Evolutionary conservation across 2,329 filamentous ascomycete genomes (phyloP).

Genomic region (Scolecobasidium constrictum): DNA sequence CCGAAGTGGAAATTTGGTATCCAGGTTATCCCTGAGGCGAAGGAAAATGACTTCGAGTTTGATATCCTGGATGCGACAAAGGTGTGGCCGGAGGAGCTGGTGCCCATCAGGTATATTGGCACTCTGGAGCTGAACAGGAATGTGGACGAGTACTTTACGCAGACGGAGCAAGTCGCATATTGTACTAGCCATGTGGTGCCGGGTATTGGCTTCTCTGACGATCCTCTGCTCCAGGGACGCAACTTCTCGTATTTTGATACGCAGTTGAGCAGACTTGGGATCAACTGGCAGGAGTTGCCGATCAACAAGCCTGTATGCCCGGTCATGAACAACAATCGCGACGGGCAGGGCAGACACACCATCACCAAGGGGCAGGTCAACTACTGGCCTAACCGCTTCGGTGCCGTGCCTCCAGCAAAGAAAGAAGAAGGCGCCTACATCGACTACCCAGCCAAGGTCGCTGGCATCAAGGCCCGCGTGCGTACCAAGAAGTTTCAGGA

Average conservation of each 20-base stretch:
- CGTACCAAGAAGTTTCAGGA: slow-evolving; percentile 66
- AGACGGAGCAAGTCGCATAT: slow-evolving; percentile 42
- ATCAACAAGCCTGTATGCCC: slow-evolving; percentile 28
- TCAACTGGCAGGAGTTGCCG: slow-evolving; percentile 42
- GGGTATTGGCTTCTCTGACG: slow-evolving; percentile 38
- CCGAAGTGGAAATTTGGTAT: slow-evolving; percentile 34
- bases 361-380: slow-evolving; percentile 65
- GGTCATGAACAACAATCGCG: slow-evolving; percentile 51
- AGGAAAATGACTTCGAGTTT: slow-evolving; percentile 38
- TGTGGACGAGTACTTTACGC: slow-evolving; percentile 40
- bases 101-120: slow-evolving; percentile 40
- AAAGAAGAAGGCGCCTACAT: slow-evolving; percentile 53
- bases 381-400: slow-evolving; percentile 69
- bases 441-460: slow-evolving; percentile 54
- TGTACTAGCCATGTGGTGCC: slow-evolving; percentile 41
- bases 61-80: slow-evolving; percentile 45
- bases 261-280: slow-evolving; percentile 40
- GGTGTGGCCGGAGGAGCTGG: slow-evolving; percentile 38
- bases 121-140: slow-evolving; percentile 43
- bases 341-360: slow-evolving; percentile 61
- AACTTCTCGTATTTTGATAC: slow-evolving; percentile 42
- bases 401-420: slow-evolving; percentile 50
- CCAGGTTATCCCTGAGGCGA: slow-evolving; percentile 37
- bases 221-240: slow-evolving; percentile 38
- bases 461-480: slow-evolving; percentile 59